phyloP scores from a whole-genome alignment of 2,329 filamentous ascomycete genomes.

The Albifimbria verrucaria region DNA sequence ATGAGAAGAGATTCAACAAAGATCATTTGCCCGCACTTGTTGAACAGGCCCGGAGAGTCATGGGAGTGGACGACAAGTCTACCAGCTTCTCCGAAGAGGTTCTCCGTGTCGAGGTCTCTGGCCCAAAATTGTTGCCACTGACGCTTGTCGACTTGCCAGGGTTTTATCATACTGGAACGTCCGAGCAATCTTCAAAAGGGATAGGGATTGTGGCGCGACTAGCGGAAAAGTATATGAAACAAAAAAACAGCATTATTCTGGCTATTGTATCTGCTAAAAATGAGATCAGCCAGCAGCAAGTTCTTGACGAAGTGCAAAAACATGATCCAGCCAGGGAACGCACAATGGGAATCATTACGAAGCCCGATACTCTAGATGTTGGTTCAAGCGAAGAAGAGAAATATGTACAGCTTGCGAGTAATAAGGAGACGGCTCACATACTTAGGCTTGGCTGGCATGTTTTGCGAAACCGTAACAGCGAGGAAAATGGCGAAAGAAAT shows the following conservation, averaged over 20 bases:
- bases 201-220: slow-evolving; percentile 31
- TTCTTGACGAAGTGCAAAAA: slow-evolving; percentile 40
- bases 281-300: slow-evolving; percentile 48
- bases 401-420: slow-evolving; percentile 32
- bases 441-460: slow-evolving; percentile 50
- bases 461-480: slow-evolving; percentile 43
- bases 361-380: slow-evolving; percentile 42
- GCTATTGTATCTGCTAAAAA: slow-evolving; percentile 48
- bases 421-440: slow-evolving; percentile 24
- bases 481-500: slow-evolving; percentile 16
- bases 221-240: slow-evolving; percentile 52
- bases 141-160: slow-evolving; percentile 56
- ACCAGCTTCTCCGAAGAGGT: slow-evolving; percentile 42
- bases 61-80: slow-evolving; percentile 34
- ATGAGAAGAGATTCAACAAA: slow-evolving; percentile 31
- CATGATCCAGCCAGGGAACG: slow-evolving; percentile 41
- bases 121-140: slow-evolving; percentile 40
- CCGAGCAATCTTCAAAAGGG: slow-evolving; percentile 26
- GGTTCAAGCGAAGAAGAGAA: slow-evolving; percentile 35
- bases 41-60: slow-evolving; percentile 44
- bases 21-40: slow-evolving; percentile 46
- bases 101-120: slow-evolving; percentile 42
- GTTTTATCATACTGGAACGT: slow-evolving; percentile 29
- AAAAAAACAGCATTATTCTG: slow-evolving; percentile 56
- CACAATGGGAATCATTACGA: slow-evolving; percentile 56